Evolutionary conservation across 441 rosid genomes (phyloP).

Genomic region (Euphorbia schlechtendalii): DNA sequence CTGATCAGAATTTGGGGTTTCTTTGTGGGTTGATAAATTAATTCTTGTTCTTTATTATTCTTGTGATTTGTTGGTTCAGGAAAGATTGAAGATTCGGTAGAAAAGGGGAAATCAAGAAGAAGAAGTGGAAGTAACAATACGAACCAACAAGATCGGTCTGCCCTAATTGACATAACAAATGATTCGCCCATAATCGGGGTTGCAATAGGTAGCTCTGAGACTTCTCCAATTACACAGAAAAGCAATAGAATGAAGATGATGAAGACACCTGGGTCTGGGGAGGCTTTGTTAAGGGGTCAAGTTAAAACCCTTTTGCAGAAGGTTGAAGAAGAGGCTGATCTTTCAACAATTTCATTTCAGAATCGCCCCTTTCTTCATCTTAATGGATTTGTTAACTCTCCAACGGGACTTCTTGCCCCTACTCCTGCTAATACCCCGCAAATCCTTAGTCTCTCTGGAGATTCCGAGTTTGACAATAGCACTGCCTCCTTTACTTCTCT

Average conservation of each 20-base stretch:
- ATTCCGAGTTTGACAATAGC: constrained; percentile 9
- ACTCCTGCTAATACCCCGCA: constrained; percentile 77
- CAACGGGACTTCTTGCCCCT: constrained; percentile 60
- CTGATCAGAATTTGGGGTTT: not conserved
- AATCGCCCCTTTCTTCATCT: constrained; percentile 37
- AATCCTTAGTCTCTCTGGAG: constrained; percentile 29
- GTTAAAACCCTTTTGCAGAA: constrained; percentile 69
- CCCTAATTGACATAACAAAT: constrained; percentile 70
- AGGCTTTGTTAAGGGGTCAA: constrained; percentile 75
- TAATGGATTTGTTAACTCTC: constrained; percentile 45
- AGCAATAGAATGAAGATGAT: constrained; percentile 25
- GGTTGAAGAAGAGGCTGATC: constrained; percentile 63
- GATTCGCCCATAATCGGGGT: constrained; percentile 88
- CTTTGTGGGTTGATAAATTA: not conserved
- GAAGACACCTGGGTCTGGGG: constrained; percentile 78
- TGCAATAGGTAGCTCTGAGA: constrained; percentile 42
- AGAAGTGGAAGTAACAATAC: constrained; percentile 24
- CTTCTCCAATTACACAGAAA: constrained; percentile 50
- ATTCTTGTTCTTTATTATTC: not conserved
- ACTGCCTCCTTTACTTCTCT: constrained; percentile 21
- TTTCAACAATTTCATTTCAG: constrained; percentile 37
- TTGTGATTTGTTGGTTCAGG: constrained; percentile 28
- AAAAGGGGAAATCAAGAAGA: constrained; percentile 35
- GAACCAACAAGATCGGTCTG: constrained; percentile 41
- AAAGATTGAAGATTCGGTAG: constrained; percentile 45